Percentiles rank a stretch among this genome's conserved stretches.
These are phyloP conservation scores for Lodderomyces margitis DNA, from an alignment of 1,139 yeast genomes.

Conservation along the genomic window DNA sequence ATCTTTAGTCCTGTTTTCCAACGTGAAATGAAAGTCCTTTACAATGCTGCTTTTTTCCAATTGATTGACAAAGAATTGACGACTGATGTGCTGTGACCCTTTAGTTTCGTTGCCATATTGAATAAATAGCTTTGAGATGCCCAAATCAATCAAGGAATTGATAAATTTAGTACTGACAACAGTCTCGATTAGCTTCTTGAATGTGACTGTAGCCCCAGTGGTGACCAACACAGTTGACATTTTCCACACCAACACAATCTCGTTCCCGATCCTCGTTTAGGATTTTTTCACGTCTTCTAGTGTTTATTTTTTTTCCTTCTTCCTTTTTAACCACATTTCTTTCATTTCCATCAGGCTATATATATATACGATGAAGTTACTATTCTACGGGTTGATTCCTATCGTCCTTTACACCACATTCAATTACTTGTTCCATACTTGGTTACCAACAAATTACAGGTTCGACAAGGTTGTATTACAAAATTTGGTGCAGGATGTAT, in stretches of 20 bases:
- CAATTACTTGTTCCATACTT: conserved; percentile 49
- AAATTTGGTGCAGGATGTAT: conserved; percentile 47
- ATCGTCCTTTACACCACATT: conserved; percentile 29
- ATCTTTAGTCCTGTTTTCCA: background rate
- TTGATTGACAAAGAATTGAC: conserved; percentile 20
- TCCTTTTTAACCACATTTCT: background rate
- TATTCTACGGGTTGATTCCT: conserved; percentile 22
- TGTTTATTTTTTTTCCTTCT: background rate
- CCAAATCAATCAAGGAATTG: conserved; percentile 24
- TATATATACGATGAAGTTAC: conserved; percentile 20
- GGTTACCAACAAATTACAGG: conserved; percentile 69
- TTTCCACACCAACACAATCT: background rate
- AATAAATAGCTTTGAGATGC: conserved; percentile 44
- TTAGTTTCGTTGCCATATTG: conserved; percentile 68
- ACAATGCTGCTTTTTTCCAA: conserved; percentile 14
- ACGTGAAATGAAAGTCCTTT: conserved; percentile 14
- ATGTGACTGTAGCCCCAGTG: conserved; percentile 87
- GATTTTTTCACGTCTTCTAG: background rate
- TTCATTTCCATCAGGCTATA: background rate
- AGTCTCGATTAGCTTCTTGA: conserved; percentile 49
- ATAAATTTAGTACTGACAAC: conserved; percentile 40
- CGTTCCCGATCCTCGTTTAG: conserved; percentile 1
- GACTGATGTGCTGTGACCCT: conserved; percentile 26
- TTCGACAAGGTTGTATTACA: conserved; percentile 54
- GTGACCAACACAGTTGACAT: conserved; percentile 27